These are phyloP conservation scores for Coemansia sp. DNA, from an alignment of 371 early-diverging fungal genomes.

Conservation along the genomic window DNA sequence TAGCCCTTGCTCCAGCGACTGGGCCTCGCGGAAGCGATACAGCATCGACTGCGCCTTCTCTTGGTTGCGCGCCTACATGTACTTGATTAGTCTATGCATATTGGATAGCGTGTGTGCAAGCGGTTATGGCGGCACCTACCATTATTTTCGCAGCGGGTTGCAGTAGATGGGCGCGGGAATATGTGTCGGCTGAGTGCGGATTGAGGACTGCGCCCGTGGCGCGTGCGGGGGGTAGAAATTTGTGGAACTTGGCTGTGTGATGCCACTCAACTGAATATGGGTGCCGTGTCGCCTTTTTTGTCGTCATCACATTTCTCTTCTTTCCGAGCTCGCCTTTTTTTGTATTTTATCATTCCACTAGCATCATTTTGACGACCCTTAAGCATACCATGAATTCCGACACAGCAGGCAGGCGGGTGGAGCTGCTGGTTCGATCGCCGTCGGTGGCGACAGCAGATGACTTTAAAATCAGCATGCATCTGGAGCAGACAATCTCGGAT, in stretches of 20 bases:
- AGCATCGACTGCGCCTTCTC: slow-evolving; percentile 98
- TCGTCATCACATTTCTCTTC: background rate
- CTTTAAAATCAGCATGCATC: slow-evolving; percentile 16
- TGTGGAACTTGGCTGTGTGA: background rate
- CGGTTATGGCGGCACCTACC: background rate
- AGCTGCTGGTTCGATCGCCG: slow-evolving; percentile 35
- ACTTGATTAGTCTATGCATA: too few species aligned
- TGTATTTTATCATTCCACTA: background rate
- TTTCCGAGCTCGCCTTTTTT: background rate
- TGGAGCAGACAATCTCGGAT: slow-evolving; percentile 19
- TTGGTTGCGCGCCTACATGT: slow-evolving; percentile 84
- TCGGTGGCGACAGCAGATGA: slow-evolving; percentile 32
- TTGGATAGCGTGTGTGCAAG: too few species aligned
- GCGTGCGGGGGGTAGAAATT: background rate
- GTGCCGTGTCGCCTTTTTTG: background rate
- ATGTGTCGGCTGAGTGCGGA: too few species aligned
- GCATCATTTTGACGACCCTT: background rate
- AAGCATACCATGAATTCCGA: background rate
- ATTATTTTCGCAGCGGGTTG: background rate
- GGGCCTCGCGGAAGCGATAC: slow-evolving; percentile 93
- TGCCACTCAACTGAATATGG: background rate
- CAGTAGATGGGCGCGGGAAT: too few species aligned
- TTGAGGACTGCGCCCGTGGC: too few species aligned
- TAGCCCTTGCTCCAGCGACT: slow-evolving; percentile 82
- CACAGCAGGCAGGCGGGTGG: background rate